Percentiles rank a stretch among this genome's conserved stretches.
Evolutionary conservation across 805 yeast species (phyloP).

Genomic region (Saccharomycopsis capsularis): DNA sequence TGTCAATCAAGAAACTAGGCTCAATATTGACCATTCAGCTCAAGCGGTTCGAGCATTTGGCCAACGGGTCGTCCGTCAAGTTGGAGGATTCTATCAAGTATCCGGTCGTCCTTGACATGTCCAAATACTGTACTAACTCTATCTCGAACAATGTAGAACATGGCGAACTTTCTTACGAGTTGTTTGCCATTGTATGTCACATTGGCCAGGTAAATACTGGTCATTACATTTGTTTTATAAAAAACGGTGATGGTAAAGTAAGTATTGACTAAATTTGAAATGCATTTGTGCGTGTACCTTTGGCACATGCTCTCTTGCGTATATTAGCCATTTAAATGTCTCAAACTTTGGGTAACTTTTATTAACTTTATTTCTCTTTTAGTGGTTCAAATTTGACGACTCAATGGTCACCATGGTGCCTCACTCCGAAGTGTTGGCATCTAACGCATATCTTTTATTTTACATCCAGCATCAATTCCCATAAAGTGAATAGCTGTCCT

Average conservation of each 20-base stretch:
- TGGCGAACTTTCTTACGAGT: slow-evolving; percentile 56
- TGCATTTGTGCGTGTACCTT: background rate
- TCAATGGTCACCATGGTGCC: slow-evolving; percentile 64
- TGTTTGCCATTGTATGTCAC: slow-evolving; percentile 83
- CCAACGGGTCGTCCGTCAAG: slow-evolving; percentile 47
- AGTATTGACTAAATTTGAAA: slow-evolving; percentile 11
- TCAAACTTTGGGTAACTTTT: background rate
- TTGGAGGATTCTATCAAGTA: slow-evolving; percentile 67
- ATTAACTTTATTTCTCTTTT: background rate
- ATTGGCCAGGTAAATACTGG: slow-evolving; percentile 94
- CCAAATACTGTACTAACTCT: slow-evolving; percentile 41
- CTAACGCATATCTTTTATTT: slow-evolving; percentile 76
- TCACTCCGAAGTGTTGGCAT: slow-evolving; percentile 55
- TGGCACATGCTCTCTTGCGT: background rate
- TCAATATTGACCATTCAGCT: slow-evolving; percentile 78
- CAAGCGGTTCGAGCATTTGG: slow-evolving; percentile 38
- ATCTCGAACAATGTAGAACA: slow-evolving; percentile 12
- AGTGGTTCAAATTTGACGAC: slow-evolving; percentile 92
- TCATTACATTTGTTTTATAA: slow-evolving; percentile 79
- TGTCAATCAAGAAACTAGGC: slow-evolving; percentile 63
- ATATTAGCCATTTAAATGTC: background rate
- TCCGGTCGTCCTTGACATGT: slow-evolving; percentile 68
- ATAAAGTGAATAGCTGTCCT: background rate
- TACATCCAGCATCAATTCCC: slow-evolving; percentile 43
- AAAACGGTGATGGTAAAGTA: slow-evolving; percentile 48